Base-by-base conservation (phyloP, 2,329 filamentous ascomycete species). In the Colletotrichum cordylinicola region DNA sequence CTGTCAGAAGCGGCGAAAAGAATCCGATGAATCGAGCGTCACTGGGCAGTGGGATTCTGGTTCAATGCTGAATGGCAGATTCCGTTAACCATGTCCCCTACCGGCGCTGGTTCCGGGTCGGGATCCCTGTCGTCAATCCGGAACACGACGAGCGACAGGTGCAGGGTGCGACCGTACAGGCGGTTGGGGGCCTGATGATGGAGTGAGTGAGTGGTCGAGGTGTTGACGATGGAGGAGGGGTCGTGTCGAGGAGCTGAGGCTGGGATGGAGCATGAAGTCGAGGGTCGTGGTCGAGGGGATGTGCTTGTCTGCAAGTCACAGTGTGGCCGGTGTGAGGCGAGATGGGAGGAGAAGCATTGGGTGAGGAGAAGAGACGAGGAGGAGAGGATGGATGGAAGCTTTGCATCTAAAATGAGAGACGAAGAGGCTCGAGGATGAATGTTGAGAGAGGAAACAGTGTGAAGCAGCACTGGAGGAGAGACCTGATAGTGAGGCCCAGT, bases 61-160 rank as follows among this genome's bases (percentile, higher is more conserved):
- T 58, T 35, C 21, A 24, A 56, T 58, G 62, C 35, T 48, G 8
- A 37, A 35, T 37, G 27, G 39, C 39, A 33, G 24, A 27, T 12
- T 39, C 52, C 52, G 10, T 31, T 31, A n/a, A 52, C 64, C 60
- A 43, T 75, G 43, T 65, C 62, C 62, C 69, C 52, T 39, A 61
- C 67, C 55, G 37, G 29, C 24, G 58, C 55, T 31, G 56, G 27
- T 62, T 70, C 39, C 68, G 68, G 33, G 68, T 64, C 29, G 56
- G 58, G 70, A 75, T 75, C 73, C 70, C 56, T 75, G 73, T 64
- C 61, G 73, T 62, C 56, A 75, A 75, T 75, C 73, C 73, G 73
- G 69, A 75, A 75, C 73, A 37, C 37, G 33, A 67, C 56, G 73
- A 65, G 73, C 73, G 73, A 72, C 62, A 68, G 69, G 62, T 68